These are phyloP conservation scores for Trametes cubensis DNA, from an alignment of 768 basidiomycete genomes.

Conservation along the genomic window DNA sequence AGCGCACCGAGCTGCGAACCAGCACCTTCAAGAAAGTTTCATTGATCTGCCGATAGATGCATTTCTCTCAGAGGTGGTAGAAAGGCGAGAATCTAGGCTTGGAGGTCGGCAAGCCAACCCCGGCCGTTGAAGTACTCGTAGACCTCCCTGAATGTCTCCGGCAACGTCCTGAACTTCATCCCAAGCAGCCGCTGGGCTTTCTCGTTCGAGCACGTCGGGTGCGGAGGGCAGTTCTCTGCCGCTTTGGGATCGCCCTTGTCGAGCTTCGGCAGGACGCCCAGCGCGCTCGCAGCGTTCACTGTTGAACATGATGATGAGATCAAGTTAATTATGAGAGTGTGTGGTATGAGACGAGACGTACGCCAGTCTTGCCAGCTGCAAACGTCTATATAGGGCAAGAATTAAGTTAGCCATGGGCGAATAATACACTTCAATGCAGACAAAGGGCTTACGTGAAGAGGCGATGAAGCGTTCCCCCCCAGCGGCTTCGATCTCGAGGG, in stretches of 20 bases:
- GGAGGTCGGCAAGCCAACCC: constrained; percentile 32
- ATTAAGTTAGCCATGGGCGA: too few relatives aligned
- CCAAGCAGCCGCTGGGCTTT: constrained; percentile 47
- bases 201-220: constrained; percentile 1
- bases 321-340: background rate
- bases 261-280: background rate
- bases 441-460: constrained; percentile 30
- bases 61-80: too few relatives aligned
- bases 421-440: too few relatives aligned
- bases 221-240: background rate
- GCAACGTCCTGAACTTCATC: constrained; percentile 43
- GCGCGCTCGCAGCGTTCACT: constrained; percentile 22
- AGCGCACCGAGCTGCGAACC: too few relatives aligned
- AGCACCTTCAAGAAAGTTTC: too few relatives aligned
- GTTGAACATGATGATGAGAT: background rate
- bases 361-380: constrained; percentile 27
- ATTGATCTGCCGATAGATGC: too few relatives aligned
- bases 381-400: background rate
- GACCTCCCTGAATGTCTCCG: constrained; percentile 43
- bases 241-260: background rate
- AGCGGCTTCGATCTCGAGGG: constrained; percentile 36
- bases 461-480: constrained; percentile 44
- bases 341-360: background rate
- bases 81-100: too few relatives aligned
- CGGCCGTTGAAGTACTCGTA: constrained; percentile 45